Conservation (phyloP, 495 filamentous ascomycete species). For the Penicillium robsamsonii region DNA sequence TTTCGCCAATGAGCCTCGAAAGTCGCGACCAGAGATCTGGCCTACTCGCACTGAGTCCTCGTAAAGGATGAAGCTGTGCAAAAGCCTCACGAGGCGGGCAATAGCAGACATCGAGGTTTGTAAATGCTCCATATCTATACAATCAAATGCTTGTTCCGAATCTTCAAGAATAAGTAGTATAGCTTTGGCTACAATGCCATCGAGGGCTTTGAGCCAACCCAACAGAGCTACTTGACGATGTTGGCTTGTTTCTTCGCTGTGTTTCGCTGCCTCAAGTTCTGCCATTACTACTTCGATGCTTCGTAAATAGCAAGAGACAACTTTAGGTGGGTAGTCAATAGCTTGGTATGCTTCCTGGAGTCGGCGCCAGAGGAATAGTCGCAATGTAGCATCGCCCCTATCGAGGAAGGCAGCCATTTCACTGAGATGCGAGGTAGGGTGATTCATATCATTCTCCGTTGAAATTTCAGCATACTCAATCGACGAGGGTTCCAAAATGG, state of each 20-base stretch:
- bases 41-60: conserved; percentile 80
- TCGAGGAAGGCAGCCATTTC: conserved; percentile 85
- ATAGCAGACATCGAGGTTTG: conserved; percentile 66
- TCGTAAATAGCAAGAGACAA: conserved; percentile 79
- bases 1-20: conserved; percentile 44
- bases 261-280: conserved; percentile 65
- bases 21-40: conserved; percentile 48
- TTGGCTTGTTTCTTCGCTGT: conserved; percentile 56
- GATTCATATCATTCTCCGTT: conserved; percentile 16
- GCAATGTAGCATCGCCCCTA: conserved; percentile 72
- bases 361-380: conserved; percentile 82
- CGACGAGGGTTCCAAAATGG: conserved; percentile 75
- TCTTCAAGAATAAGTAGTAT: conserved; percentile 64
- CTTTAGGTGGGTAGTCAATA: conserved; percentile 79
- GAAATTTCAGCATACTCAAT: conserved; percentile 38
- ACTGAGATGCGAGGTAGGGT: conserved; percentile 42
- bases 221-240: conserved; percentile 67
- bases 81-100: conserved; percentile 61
- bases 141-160: conserved; percentile 68
- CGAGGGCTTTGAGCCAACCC: conserved; percentile 71
- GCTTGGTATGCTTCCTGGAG: conserved; percentile 81
- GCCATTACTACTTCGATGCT: conserved; percentile 77
- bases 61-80: conserved; percentile 75
- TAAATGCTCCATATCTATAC: conserved; percentile 75
- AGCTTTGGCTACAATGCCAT: conserved; percentile 68